Conservation (phyloP, 345 rosid species). For the Bretschneidera sinensis region DNA sequence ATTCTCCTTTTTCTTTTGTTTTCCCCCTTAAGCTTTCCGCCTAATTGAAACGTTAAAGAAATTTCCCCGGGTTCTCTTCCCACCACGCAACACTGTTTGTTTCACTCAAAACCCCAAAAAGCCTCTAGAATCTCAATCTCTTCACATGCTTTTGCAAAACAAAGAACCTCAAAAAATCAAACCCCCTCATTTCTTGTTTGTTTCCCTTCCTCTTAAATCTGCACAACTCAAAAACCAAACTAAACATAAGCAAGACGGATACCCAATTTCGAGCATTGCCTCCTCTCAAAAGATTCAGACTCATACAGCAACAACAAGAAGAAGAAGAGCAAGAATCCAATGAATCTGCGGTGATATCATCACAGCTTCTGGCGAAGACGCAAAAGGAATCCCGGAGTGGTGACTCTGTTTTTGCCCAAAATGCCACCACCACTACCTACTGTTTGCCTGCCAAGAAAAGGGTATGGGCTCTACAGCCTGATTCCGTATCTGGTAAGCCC, state of each 20-base stretch:
- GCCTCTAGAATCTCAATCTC: not conserved
- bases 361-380: constrained; percentile 72
- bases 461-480: constrained; percentile 74
- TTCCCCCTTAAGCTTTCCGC: constrained; percentile 2
- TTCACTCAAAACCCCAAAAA: too few relatives aligned
- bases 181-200: not conserved
- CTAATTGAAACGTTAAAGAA: not conserved
- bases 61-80: constrained; percentile 18
- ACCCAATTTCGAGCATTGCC: constrained; percentile 45
- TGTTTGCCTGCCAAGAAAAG: constrained; percentile 86
- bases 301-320: constrained; percentile 35
- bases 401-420: not conserved
- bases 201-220: not conserved
- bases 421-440: constrained; percentile 9
- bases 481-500: constrained; percentile 33
- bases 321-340: constrained; percentile 20
- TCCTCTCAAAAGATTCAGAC: constrained; percentile 66
- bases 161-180: not conserved
- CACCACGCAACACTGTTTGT: constrained; percentile 9
- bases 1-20: too few relatives aligned
- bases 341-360: constrained; percentile 27
- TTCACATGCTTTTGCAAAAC: constrained; percentile 2
- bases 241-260: constrained; percentile 38
- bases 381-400: constrained; percentile 52
- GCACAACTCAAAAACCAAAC: too few relatives aligned